Conservation (phyloP, 495 filamentous ascomycete genomes). For the Cairneyella variabilis region DNA sequence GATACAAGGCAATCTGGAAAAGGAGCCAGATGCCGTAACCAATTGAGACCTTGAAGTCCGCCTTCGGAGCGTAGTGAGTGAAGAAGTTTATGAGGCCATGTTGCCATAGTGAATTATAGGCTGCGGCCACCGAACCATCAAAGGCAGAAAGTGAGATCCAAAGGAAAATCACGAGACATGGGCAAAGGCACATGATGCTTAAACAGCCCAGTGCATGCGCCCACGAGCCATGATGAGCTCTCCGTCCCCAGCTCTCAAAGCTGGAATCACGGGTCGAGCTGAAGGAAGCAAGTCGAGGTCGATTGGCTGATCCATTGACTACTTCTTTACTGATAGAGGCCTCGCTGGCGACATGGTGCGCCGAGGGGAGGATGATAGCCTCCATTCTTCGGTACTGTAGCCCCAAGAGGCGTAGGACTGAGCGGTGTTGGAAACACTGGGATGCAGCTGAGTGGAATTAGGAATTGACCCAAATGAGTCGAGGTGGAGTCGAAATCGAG, state of each 20-base stretch:
- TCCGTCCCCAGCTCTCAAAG: constrained; percentile 20
- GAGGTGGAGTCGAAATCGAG: too few relatives aligned
- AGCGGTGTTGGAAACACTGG: background rate
- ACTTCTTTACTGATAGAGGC: background rate
- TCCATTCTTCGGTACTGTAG: constrained; percentile 4
- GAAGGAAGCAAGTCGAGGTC: constrained; percentile 18
- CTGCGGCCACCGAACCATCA: constrained; percentile 7
- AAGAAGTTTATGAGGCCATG: constrained; percentile 12
- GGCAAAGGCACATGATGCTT: constrained; percentile 17
- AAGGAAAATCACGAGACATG: constrained; percentile 17
- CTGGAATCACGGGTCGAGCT: constrained; percentile 18
- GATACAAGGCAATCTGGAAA: constrained; percentile 17
- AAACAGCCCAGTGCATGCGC: constrained; percentile 15
- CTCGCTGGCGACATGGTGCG: constrained; percentile 2
- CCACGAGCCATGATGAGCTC: constrained; percentile 23
- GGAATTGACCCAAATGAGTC: too few relatives aligned
- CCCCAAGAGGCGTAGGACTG: background rate
- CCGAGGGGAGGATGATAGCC: constrained; percentile 18
- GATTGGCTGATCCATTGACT: background rate
- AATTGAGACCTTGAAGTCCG: background rate
- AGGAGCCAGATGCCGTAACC: constrained; percentile 15
- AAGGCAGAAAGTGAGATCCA: constrained; percentile 19
- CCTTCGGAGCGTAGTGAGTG: constrained; percentile 6
- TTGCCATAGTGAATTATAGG: background rate
- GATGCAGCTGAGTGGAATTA: background rate